Evolutionary conservation across 306 rosid genomes (phyloP).

Genomic region (Cicer pinnatifidum): DNA sequence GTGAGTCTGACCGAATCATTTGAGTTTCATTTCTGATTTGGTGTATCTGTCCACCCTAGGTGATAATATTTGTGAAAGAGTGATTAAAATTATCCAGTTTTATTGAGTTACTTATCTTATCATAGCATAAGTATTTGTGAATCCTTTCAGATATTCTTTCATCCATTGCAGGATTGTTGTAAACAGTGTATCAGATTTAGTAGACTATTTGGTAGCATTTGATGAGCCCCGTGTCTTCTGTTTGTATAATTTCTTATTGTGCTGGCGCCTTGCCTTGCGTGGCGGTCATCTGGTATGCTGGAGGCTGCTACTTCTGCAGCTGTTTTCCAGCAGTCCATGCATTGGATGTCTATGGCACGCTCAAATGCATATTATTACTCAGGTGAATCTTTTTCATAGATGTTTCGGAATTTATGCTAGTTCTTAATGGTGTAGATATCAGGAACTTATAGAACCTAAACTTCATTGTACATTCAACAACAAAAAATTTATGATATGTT

Average conservation of each 20-base stretch:
- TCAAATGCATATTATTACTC: conserved; percentile 77
- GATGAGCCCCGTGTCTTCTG: conserved; percentile 93
- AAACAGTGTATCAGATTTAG: conserved; percentile 67
- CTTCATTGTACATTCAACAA: conserved; percentile 13
- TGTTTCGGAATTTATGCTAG: conserved; percentile 40
- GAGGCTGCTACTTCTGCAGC: conserved; percentile 89
- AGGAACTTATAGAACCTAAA: background rate
- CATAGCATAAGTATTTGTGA: background rate
- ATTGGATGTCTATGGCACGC: conserved; percentile 94
- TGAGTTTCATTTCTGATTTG: too few relatives aligned
- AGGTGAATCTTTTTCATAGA: conserved; percentile 59
- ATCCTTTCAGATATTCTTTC: conserved; percentile 22
- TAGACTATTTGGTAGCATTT: conserved; percentile 92
- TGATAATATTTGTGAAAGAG: too few relatives aligned
- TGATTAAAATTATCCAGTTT: too few relatives aligned
- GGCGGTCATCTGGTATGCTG: conserved; percentile 96
- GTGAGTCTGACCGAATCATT: too few relatives aligned
- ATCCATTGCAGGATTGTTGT: conserved; percentile 80
- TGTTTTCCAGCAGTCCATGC: conserved; percentile 93
- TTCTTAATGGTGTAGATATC: conserved; percentile 21
- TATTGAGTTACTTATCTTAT: background rate
- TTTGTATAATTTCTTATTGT: conserved; percentile 72
- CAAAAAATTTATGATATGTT: background rate
- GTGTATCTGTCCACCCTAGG: too few relatives aligned
- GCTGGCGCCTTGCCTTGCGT: conserved; percentile 86